Evolutionary conservation across 1,284 basidiomycete genomes (phyloP).

Genomic region (Xerocomus cyaneibrunnescens): DNA sequence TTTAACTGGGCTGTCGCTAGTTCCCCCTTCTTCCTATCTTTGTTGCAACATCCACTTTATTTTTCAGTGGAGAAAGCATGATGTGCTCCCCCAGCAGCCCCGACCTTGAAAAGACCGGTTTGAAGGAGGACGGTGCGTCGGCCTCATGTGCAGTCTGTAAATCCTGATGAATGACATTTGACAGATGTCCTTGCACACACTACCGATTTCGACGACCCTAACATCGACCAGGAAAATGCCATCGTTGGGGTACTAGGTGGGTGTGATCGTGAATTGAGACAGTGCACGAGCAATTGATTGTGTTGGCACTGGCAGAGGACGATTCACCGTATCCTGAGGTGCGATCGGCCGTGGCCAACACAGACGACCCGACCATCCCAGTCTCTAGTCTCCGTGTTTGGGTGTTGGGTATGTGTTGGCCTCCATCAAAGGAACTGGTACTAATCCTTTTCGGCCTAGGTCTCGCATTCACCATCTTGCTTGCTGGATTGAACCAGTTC

Average conservation of each 20-base stretch:
- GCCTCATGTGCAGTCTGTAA: neutral
- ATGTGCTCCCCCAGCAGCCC: neutral
- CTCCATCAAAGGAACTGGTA: too few relatives aligned
- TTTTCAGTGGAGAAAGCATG: slow-evolving; percentile 8
- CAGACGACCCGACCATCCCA: slow-evolving; percentile 65
- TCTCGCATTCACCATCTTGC: slow-evolving; percentile 53
- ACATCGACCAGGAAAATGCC: slow-evolving; percentile 51
- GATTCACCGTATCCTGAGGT: slow-evolving; percentile 75
- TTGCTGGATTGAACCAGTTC: slow-evolving; percentile 64
- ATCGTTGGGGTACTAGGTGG: slow-evolving; percentile 40
- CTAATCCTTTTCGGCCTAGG: slow-evolving; percentile 18
- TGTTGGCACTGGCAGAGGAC: slow-evolving; percentile 39
- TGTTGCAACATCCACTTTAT: neutral
- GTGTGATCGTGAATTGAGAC: neutral
- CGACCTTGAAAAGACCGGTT: slow-evolving; percentile 12
- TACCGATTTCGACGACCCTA: slow-evolving; percentile 60
- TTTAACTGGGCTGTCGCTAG: too few relatives aligned
- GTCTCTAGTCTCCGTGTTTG: slow-evolving; percentile 63
- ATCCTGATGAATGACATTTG: neutral
- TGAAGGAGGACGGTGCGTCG: slow-evolving; percentile 13
- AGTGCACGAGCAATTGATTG: neutral
- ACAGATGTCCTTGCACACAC: slow-evolving; percentile 15
- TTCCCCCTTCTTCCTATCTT: too few relatives aligned
- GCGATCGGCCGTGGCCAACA: slow-evolving; percentile 73
- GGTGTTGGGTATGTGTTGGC: slow-evolving; percentile 49